Base-by-base conservation (phyloP, 228 moss, liverwort and hornwort species). In the Sphagnum fallax region DNA sequence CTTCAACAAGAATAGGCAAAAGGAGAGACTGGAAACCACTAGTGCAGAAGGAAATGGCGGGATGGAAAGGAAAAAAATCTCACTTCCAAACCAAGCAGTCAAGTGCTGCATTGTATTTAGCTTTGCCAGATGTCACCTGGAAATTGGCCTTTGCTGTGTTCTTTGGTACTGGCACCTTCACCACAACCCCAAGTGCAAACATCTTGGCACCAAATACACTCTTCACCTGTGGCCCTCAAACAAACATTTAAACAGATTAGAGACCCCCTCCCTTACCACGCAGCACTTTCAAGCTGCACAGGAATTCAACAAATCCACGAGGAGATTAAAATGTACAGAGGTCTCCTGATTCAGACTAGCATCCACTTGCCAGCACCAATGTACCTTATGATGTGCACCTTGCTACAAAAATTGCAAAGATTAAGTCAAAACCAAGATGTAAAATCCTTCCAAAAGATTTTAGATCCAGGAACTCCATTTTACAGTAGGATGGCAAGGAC, bases 11-110 rank as follows among this genome's bases (percentile, higher is more conserved):
- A 10, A 51, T 49, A 6, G 65, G 47, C 6, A 6, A 6, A 16
- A 62, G 10, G 7, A 6, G 62, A 16, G 16, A 62, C 16, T 6
- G 6, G 16, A 47, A 62, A 62, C 6, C 6, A 4, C 10, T 16
- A 62, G 62, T 6, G 10, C 11, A 62, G 6, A 62, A 47, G 62
- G 47, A 62, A 62, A 62, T 62, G 6, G 6, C 2, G 2, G 32
- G 32, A 32, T 32, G 32, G 32, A 32, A 32, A 32, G 32, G 48
- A 12, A 51, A 58, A 57, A 13, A 49, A 64, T 8, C 93, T 74
- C 89, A 94, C 93, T 96, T 96, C 96, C 96, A 96, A 62, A 96
- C 80, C 67, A 96, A 87, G 72, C 81, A 91, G 72, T 94, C 86
- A 70, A 84, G 80, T 11, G 96, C 89, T 52, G 88, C 84, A 76